phyloP scores from a whole-genome alignment of 257 asterid genomes.

The Nemophila menziesii region DNA sequence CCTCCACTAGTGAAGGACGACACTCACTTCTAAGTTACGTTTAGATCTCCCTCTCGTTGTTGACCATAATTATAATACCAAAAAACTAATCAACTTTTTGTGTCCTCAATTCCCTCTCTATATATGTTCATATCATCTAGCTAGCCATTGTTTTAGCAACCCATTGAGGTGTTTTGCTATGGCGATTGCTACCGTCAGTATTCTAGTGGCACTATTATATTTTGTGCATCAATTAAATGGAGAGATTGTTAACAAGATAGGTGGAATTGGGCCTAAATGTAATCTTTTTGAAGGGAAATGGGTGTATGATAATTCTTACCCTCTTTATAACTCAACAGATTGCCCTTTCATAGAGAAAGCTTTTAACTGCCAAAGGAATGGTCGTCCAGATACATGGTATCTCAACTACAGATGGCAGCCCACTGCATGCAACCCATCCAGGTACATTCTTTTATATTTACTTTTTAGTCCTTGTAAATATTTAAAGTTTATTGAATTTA shows the following conservation, averaged over 20 bases:
- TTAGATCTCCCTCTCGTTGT: too few relatives aligned
- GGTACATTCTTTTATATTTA: neutral
- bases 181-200: neutral
- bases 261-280: constrained; percentile 1
- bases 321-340: constrained; percentile 8
- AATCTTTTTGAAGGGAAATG: constrained; percentile 11
- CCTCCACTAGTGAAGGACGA: neutral
- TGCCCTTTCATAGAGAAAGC: constrained; percentile 12
- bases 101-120: neutral
- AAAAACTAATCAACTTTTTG: neutral
- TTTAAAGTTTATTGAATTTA: too few relatives aligned
- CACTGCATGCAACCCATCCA: constrained; percentile 6
- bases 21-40: too few relatives aligned
- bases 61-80: neutral
- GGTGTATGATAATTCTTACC: constrained; percentile 10
- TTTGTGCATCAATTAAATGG: constrained; percentile 1
- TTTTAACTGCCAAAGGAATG: constrained; percentile 11
- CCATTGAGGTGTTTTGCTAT: neutral
- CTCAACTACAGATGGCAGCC: constrained; percentile 20
- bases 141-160: neutral
- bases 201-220: neutral
- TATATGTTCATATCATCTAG: neutral
- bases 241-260: neutral
- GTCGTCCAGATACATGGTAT: constrained; percentile 7
- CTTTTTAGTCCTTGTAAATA: neutral